Base-by-base conservation (phyloP, 805 yeast genomes). In the Martiniozyma abietophila region DNA sequence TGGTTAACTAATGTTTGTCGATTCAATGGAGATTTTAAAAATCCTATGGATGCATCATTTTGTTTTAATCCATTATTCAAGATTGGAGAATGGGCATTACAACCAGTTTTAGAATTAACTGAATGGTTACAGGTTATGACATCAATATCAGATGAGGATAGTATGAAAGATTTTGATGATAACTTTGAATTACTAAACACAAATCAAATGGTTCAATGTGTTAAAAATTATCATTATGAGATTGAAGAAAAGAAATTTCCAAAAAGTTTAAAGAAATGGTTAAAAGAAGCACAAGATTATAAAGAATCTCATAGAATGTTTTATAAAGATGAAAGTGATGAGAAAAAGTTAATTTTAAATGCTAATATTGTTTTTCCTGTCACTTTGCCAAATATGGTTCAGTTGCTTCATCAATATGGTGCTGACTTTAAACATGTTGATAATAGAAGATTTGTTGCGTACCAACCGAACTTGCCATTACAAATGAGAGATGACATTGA, bases 61-160 rank as follows among this genome's bases (percentile, higher is more conserved):
- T 76, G 70, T 50, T 82, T 80, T 53, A 72, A 71, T 33, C 64
- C 84, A 1, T 62, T 84, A 32, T 74, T 65, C 47, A 69, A 71
- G 33, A 69, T 85, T 15, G 79, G 92, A 0, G 74, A 71, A 25
- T 59, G 61, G 16, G 85, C 82, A 44, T 62, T 88, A 33, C 71
- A 70, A 39, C 86, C 95, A 0, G 64, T 81, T 0, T 71, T 80
- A 34, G 88, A 89, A 54, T 56, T 89, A 19, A 61, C 89, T 36
- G 96, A 89, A 54, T 89, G 95, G 89, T 59, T 88, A 32, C 97
- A 88, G 54, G 80, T 89, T 27, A 73, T 85, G 54, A 73, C 94
- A 1, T 73, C 80, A 10, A 59, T 88, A 29, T 34, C 33, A 7
- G 53, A 51, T 18, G 68, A 76, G 37, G 86, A 78, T 35, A 61